Evolutionary conservation across 1,139 yeast species (phyloP), one percentile per base, ranked within the genome.

Genomic region (Candida frijolesensis): DNA sequence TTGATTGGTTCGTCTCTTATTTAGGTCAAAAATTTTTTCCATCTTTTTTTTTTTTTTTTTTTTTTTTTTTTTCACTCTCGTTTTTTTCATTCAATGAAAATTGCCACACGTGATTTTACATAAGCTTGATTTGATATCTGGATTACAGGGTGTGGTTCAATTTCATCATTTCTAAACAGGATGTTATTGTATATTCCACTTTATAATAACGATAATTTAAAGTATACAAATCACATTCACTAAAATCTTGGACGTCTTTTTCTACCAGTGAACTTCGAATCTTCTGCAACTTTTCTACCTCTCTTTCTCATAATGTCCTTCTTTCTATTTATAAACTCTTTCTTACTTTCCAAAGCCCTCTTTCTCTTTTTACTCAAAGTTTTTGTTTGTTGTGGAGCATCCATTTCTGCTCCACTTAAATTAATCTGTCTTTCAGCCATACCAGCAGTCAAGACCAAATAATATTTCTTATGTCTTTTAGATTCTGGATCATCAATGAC

Each of bases 401-500:
- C 97, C 83, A 92, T 83, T 44, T 83, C 83, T 42, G 94, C 91
- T 39, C 96, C 95, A 9, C 80, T 78, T 59, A 94, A 76, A 65
- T 92, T 92, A 57, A 89, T 73, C 18, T 76, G 79, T 59, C 86
- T 79, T 25, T 83, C 87, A 39, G 90, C 78, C 44, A 83, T 76
- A 51, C 99, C 98, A 0, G 98, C 96, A 47, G 94, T 88, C 56
- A 94, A 75, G 18, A 94, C 97, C 55, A 94, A 72, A 65, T 94
- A 94, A 68, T 87, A 89, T 69, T 94, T 94, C 67, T 87, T 90
- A 64, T 94, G 89, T 69, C 89, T 89, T 66, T 89, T 91, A 43
- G 94, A 85, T 61, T 92, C 97, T 3, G 97, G 96, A 56, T 91
- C 95, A 68, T 95, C 99, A 45, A 94, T 81, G 15, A 95, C 89